Conservation (phyloP, 495 filamentous ascomycete genomes). For the Aspergillus conjunctus region DNA sequence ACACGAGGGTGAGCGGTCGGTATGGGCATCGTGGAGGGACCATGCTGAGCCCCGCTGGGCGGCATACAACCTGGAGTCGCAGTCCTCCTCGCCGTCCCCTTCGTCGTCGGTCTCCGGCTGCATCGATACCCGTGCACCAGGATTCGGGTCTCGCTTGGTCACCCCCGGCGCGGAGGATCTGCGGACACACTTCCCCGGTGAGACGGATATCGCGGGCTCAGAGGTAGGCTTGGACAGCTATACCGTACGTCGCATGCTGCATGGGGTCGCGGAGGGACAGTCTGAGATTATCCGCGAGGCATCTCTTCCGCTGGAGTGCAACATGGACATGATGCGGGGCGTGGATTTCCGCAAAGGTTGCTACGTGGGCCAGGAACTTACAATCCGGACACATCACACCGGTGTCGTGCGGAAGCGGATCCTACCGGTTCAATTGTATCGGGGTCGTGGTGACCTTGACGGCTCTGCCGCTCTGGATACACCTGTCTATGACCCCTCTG, state of each 20-base stretch:
- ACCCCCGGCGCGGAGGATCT: conserved; percentile 44
- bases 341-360: conserved; percentile 95
- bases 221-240: conserved; percentile 52
- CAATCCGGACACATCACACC: conserved; percentile 89
- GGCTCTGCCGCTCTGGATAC: conserved; percentile 37
- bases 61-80: conserved; percentile 45
- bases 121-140: conserved; percentile 66
- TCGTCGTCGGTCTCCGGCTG: conserved; percentile 42
- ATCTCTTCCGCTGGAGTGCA: conserved; percentile 78
- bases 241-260: conserved; percentile 69
- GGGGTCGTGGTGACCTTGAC: conserved; percentile 26
- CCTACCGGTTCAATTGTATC: conserved; percentile 80
- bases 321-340: conserved; percentile 78
- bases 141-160: conserved; percentile 64
- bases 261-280: conserved; percentile 84
- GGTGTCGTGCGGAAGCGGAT: conserved; percentile 91
- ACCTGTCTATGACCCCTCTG: conserved; percentile 56
- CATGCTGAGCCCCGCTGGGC: conserved; percentile 48
- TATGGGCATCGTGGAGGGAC: conserved; percentile 71
- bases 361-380: conserved; percentile 95
- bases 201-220: conserved; percentile 36
- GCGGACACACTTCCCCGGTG: conserved; percentile 41
- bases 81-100: conserved; percentile 34
- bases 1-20: conserved; percentile 58
- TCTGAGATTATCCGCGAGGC: conserved; percentile 67